Base-by-base conservation (phyloP, 73 alveolate species). In the Uronychia binucleata region DNA sequence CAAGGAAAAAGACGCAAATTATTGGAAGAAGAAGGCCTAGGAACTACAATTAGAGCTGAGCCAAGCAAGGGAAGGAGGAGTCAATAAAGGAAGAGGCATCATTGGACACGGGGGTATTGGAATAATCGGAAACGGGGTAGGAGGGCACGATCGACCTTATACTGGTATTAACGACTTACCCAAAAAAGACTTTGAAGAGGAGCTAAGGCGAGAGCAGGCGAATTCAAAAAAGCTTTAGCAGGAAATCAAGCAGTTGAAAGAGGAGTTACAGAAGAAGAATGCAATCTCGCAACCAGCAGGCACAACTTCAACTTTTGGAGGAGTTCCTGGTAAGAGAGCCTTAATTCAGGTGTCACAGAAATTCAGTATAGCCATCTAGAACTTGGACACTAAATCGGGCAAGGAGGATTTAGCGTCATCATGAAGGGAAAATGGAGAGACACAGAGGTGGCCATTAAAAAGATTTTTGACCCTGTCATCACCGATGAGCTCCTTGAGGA, bases 361-460 rank as follows among this genome's bases (percentile, higher is more conserved):
- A 93, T 94, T 46, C 90, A 89, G 57, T 84, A 83, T n/a, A 88
- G 88, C 78, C 96, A 93, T 33, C 80, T 93, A 58, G 93, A 93
- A 32, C 84, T 97, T 29, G 96, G 96, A 35, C 96, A 96, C 58
- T 81, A 92, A 81, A 93, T 97, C 58, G 92, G 96, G 26, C 95
- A 96, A 87, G 99, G 99, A 27, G 99, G 99, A 0, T 97, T 97
- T 87, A 89, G 98, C 59, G 97, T 95, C 82, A 97, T 97, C 60
- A 98, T 90, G 78, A 95, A 92, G 80, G 98, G 98, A 11, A 87
- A 88, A 57, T 91, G 97, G 88, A 88, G 91, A 34, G 97, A 97
- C 28, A 89, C 97, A 26, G 96, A 93, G 19, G 99, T 97, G 31
- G 99, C 99, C 8, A 92, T 96, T 35, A 97, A 97, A 90, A 95